Evolutionary conservation across 1,284 basidiomycete genomes (phyloP), one percentile per base, ranked within the genome.

Genomic region (Ganoderma resinaceum): DNA sequence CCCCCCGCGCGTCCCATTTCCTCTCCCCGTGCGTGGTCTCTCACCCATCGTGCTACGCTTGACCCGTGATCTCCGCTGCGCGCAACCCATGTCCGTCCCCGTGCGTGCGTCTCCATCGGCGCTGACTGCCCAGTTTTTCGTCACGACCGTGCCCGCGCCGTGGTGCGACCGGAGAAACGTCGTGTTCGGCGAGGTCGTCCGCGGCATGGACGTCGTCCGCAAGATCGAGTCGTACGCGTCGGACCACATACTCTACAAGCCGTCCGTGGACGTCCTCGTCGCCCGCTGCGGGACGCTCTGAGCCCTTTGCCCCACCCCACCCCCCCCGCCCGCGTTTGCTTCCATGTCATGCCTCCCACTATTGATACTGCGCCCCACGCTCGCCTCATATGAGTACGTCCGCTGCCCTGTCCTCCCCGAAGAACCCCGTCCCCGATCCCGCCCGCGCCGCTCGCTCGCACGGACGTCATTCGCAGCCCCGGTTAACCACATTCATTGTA

Each of bases 91-190:
- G 46, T 49, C 23, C 23, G 46, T 49, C 40, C 40, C 38, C 14
- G 38, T 35, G 35, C 35, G 26, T 31, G 40, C 60, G 23, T 18
- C 8, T 8, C 31, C 29, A 3, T 20, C 57, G 31, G 35, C 62
- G 26, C 26, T 40, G 35, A 58, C 53, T 49, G 11, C 16, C 40
- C 85, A 92, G 82, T 92, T 91, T 81, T 92, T 92, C 79, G 87
- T 92, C 76, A 92, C 90, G 1, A 90, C 88, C 8, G 84, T 86
- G 0, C 85, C 89, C 1, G 85, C 86, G 35, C 86, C 87, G 5
- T 90, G 89, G 87, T 82, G 90, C 59, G 80, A 82, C 73, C 79
- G 82, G 60, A 83, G 85, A 73, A 84, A 86, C 75, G 85, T 86
- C 73, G 84, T 86, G 37, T 87, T 88, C 73, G 87, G 87, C 71